A percentile compares a stretch with the other conserved stretches of the same genome.
Evolutionary conservation across 345 rosid species (phyloP).

Genomic region (Odontarrhena argentea): DNA sequence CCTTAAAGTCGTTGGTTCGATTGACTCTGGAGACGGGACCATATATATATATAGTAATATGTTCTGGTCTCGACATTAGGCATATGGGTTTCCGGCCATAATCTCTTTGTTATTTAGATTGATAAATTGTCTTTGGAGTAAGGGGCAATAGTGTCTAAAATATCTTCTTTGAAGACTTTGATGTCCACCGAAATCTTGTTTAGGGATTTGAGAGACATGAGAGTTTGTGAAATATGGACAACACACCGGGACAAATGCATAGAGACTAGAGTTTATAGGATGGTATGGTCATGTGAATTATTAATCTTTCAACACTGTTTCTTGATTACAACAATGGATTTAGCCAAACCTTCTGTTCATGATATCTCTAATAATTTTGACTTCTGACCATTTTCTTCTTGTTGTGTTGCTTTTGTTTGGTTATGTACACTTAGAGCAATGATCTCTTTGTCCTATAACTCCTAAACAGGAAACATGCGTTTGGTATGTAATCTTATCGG

Average conservation of each 20-base stretch:
- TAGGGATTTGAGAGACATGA: conserved; percentile 40
- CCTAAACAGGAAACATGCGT: conserved; percentile 16
- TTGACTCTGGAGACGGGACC: too few species aligned
- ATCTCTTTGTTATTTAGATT: neutral
- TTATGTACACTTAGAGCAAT: neutral
- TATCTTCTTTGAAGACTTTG: neutral
- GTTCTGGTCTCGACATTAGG: too few species aligned
- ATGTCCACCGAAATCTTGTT: conserved; percentile 20
- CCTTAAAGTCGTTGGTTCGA: too few species aligned
- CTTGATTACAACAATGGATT: conserved; percentile 32
- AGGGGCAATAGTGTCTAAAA: conserved; percentile 3
- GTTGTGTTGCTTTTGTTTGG: conserved; percentile 39
- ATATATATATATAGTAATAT: too few species aligned
- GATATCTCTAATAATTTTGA: conserved; percentile 14
- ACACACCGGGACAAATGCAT: conserved; percentile 43
- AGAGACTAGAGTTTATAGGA: conserved; percentile 34
- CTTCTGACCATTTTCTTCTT: conserved; percentile 33
- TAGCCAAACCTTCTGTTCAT: conserved; percentile 28
- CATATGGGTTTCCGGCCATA: too few species aligned
- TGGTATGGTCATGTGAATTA: conserved; percentile 41
- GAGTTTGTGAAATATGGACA: conserved; percentile 41
- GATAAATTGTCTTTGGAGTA: conserved; percentile 7
- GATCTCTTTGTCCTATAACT: conserved; percentile 30
- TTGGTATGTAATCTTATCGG: conserved; percentile 33
- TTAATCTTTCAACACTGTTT: conserved; percentile 28